Percentiles rank a stretch among this genome's conserved stretches.
phyloP scores from a whole-genome alignment of 805 yeast species.

The Cyberlindnera saturnus region DNA sequence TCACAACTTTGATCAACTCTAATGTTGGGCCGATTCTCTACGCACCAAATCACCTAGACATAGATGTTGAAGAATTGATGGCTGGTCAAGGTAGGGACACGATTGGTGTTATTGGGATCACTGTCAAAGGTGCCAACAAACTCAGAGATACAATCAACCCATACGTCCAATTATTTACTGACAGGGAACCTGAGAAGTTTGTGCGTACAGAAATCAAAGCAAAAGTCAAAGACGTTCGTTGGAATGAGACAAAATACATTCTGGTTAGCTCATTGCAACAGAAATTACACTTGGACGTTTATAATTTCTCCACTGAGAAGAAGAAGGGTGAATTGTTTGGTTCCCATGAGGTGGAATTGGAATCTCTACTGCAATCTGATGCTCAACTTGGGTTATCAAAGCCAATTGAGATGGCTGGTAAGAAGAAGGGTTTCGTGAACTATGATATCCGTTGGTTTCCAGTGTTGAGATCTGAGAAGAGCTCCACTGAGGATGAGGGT shows the following conservation, averaged over 20 bases:
- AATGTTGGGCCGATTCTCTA: constrained; percentile 72
- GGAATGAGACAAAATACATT: constrained; percentile 60
- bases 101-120: constrained; percentile 62
- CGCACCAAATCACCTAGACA: constrained; percentile 75
- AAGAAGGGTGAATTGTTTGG: constrained; percentile 50
- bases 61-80: constrained; percentile 68
- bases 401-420: constrained; percentile 35
- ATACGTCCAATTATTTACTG: constrained; percentile 42
- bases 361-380: constrained; percentile 53
- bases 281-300: constrained; percentile 48
- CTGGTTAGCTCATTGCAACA: constrained; percentile 53
- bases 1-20: constrained; percentile 62
- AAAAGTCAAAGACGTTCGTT: constrained; percentile 49
- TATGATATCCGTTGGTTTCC: constrained; percentile 47
- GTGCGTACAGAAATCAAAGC: constrained; percentile 53
- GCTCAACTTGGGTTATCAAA: constrained; percentile 24
- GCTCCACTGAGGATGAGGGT: constrained; percentile 21
- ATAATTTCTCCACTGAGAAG: constrained; percentile 44
- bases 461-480: constrained; percentile 17
- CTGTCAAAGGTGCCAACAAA: constrained; percentile 46
- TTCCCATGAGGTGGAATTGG: constrained; percentile 47
- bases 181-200: constrained; percentile 36
- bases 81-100: constrained; percentile 61
- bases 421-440: constrained; percentile 50
- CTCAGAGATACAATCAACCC: constrained; percentile 53